A percentile compares a stretch with the other conserved stretches of the same genome.
Conservation (phyloP, 495 filamentous ascomycete species). For the Hypoxylon trugodes region DNA sequence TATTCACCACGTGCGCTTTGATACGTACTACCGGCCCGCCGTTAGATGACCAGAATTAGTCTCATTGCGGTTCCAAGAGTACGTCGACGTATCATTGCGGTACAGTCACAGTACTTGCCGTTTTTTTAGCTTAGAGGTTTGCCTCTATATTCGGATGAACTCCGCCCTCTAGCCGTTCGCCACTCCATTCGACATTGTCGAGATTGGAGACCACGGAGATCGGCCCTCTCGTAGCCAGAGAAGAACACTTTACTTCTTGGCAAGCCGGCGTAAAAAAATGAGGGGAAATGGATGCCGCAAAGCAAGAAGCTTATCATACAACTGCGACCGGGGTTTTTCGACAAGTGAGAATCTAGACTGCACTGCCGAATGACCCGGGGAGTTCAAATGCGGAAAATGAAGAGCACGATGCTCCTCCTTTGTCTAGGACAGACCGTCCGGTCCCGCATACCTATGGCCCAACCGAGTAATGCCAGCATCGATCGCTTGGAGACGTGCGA, state of each 20-base stretch:
- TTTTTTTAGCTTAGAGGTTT: neutral
- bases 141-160: conserved; percentile 10
- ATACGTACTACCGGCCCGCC: conserved; percentile 3
- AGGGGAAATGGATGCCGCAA: conserved; percentile 25
- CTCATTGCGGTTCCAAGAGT: neutral
- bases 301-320: conserved; percentile 25
- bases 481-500: conserved; percentile 34
- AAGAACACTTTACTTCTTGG: conserved; percentile 26
- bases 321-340: conserved; percentile 21
- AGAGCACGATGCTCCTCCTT: conserved; percentile 21
- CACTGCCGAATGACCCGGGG: conserved; percentile 28
- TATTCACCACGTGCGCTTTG: conserved; percentile 17
- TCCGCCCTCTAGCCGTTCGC: conserved; percentile 17
- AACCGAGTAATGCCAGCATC: conserved; percentile 35
- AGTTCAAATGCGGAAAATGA: conserved; percentile 37
- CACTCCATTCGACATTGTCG: conserved; percentile 13
- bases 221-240: conserved; percentile 21
- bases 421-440: conserved; percentile 17
- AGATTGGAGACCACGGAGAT: conserved; percentile 21
- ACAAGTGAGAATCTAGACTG: conserved; percentile 39
- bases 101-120: conserved; percentile 20
- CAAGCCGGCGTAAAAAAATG: conserved; percentile 24
- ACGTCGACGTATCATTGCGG: conserved; percentile 16
- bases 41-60: neutral
- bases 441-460: conserved; percentile 33